Conservation (phyloP, 257 asterid genomes). For the Oldenlandia corymbosa region DNA sequence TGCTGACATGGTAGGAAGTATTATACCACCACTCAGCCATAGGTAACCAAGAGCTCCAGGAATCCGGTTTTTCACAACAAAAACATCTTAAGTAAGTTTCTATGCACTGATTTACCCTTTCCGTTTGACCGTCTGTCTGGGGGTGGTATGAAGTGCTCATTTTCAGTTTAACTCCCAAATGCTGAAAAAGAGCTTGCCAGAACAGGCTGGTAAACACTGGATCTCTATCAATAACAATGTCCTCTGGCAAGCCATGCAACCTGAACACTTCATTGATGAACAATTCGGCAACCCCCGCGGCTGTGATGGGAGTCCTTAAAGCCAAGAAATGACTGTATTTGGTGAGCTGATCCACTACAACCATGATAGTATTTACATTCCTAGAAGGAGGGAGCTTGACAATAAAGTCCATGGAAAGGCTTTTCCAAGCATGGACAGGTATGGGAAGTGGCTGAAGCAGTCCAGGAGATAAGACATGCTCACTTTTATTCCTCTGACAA, state of each 20-base stretch:
- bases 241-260: not conserved
- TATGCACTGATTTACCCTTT: not conserved
- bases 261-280: not conserved
- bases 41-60: not conserved
- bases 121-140: not conserved
- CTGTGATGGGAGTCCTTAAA: accelerated
- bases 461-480: not conserved
- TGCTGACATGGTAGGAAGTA: not conserved
- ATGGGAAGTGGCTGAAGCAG: not conserved
- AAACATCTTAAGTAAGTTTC: not conserved
- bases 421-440: not conserved
- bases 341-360: not conserved
- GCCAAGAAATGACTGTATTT: not conserved
- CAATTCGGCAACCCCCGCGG: not conserved
- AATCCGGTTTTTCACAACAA: not conserved
- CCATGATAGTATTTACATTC: not conserved
- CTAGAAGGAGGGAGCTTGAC: not conserved
- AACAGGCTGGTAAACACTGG: not conserved
- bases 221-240: not conserved
- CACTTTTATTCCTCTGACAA: not conserved
- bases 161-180: not conserved
- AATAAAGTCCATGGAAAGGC: not conserved
- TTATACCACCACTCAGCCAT: constrained; percentile 13
- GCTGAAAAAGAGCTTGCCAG: not conserved
- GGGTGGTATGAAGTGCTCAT: not conserved